Evolutionary conservation across 306 rosid genomes (phyloP).

Genomic region (Echinosophora koreensis): DNA sequence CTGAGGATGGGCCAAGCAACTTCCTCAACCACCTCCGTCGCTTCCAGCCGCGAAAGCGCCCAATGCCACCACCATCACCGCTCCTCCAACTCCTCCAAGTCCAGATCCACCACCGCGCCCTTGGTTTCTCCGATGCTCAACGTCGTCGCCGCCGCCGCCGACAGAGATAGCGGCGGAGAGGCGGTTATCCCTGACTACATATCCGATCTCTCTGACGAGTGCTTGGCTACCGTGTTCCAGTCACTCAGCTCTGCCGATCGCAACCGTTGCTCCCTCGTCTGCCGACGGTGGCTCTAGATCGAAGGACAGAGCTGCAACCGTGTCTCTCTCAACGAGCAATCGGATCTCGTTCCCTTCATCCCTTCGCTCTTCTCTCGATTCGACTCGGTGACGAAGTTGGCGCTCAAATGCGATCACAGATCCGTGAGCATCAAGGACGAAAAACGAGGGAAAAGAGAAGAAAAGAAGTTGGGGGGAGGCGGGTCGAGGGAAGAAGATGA

Average conservation of each 20-base stretch:
- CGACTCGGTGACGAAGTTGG: slow-evolving; percentile 91
- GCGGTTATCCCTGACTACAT: slow-evolving; percentile 56
- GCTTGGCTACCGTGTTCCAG: slow-evolving; percentile 83
- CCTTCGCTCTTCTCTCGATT: slow-evolving; percentile 80
- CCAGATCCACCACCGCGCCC: slow-evolving; percentile 62
- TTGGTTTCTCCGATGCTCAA: slow-evolving; percentile 63
- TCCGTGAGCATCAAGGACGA: slow-evolving; percentile 79
- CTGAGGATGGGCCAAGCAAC: slow-evolving; percentile 97
- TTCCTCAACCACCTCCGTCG: slow-evolving; percentile 68
- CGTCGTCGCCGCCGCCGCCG: not conserved
- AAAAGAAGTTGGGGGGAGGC: too few species aligned
- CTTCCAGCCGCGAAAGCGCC: slow-evolving; percentile 61
- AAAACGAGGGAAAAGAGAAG: too few species aligned
- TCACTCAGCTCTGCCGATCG: slow-evolving; percentile 83
- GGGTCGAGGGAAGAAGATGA: too few species aligned
- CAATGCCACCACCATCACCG: slow-evolving; percentile 56
- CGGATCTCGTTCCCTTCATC: slow-evolving; percentile 64
- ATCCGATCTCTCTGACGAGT: slow-evolving; percentile 88
- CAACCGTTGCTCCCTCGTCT: slow-evolving; percentile 84
- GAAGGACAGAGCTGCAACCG: slow-evolving; percentile 98
- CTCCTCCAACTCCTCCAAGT: slow-evolving; percentile 43
- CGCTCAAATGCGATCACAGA: slow-evolving; percentile 92
- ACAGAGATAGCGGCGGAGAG: not conserved
- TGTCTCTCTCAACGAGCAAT: slow-evolving; percentile 74
- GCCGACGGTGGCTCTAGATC: slow-evolving; percentile 83